Evolutionary conservation across 306 rosid species (phyloP).

Genomic region (Pterocarpus macrocarpus): DNA sequence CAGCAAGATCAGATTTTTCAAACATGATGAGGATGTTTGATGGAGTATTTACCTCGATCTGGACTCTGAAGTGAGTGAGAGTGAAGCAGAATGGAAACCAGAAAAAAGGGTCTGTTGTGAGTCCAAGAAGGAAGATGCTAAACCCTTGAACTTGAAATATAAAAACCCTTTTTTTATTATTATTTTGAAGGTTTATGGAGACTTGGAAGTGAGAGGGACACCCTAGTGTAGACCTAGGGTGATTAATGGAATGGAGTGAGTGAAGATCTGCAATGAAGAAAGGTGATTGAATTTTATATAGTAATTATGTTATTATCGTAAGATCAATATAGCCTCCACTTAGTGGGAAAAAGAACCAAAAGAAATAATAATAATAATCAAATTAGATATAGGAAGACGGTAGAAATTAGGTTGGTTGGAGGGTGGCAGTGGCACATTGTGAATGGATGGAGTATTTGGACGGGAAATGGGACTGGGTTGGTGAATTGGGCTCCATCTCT

Average conservation of each 20-base stretch:
- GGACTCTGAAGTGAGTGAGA: constrained; percentile 24
- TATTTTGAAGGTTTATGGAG: neutral
- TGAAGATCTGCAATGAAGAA: neutral
- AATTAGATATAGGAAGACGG: neutral
- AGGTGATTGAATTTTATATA: neutral
- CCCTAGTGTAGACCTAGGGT: constrained; percentile 6
- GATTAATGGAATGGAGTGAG: neutral
- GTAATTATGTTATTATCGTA: too few relatives aligned
- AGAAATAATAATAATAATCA: neutral
- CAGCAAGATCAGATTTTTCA: constrained; percentile 14
- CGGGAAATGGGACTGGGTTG: neutral
- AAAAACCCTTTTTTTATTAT: constrained; percentile 3
- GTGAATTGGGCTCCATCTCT: constrained; percentile 11
- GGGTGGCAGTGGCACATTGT: neutral
- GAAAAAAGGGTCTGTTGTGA: neutral
- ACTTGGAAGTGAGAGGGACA: neutral
- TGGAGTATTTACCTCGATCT: constrained; percentile 41
- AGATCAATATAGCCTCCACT: neutral
- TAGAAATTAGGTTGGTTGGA: neutral
- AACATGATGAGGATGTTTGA: neutral
- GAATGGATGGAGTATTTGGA: constrained; percentile 8
- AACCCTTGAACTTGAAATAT: constrained; percentile 32
- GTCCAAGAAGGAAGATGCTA: constrained; percentile 14
- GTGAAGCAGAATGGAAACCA: constrained; percentile 1
- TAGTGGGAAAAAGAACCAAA: neutral